phyloP scores from a whole-genome alignment of 2,329 filamentous ascomycete genomes.

The Bipolaris oryzae region DNA sequence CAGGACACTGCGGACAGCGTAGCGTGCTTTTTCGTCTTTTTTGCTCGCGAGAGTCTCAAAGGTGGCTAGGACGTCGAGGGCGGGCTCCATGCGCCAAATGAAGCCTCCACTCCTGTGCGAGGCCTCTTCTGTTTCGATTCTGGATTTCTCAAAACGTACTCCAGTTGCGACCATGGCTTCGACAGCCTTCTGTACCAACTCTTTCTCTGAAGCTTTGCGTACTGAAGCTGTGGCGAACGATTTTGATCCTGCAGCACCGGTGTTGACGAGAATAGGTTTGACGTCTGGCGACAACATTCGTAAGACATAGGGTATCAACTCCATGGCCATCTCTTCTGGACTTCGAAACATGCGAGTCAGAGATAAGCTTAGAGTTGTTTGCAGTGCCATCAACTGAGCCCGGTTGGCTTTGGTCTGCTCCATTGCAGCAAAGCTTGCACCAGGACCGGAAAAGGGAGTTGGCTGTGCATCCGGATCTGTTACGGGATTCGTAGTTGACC shows the following conservation, averaged over 20 bases:
- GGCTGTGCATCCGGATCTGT: conserved; percentile 52
- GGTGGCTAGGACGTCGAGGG: conserved; percentile 76
- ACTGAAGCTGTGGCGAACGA: conserved; percentile 74
- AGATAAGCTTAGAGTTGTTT: conserved; percentile 72
- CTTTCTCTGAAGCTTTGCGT: conserved; percentile 81
- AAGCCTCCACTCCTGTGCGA: conserved; percentile 62
- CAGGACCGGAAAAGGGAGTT: conserved; percentile 78
- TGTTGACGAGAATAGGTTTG: conserved; percentile 86
- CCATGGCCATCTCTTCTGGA: conserved; percentile 75
- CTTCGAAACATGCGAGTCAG: conserved; percentile 80
- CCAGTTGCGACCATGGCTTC: conserved; percentile 83
- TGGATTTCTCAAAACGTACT: conserved; percentile 78
- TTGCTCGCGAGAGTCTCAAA: conserved; percentile 71
- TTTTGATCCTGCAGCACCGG: conserved; percentile 50
- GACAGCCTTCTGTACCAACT: conserved; percentile 79
- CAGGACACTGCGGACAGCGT: conserved; percentile 88
- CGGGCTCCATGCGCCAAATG: conserved; percentile 94
- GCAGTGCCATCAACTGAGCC: conserved; percentile 73
- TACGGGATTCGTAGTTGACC: conserved; percentile 52
- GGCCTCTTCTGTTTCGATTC: conserved; percentile 72
- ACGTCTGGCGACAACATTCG: conserved; percentile 87
- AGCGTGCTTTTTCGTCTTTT: conserved; percentile 77
- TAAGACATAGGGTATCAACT: conserved; percentile 83
- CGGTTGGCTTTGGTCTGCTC: conserved; percentile 82
- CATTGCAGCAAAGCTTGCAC: conserved; percentile 79